Base-by-base conservation (phyloP, 2,329 filamentous ascomycete species). In the Colletotrichum theobromicola region DNA sequence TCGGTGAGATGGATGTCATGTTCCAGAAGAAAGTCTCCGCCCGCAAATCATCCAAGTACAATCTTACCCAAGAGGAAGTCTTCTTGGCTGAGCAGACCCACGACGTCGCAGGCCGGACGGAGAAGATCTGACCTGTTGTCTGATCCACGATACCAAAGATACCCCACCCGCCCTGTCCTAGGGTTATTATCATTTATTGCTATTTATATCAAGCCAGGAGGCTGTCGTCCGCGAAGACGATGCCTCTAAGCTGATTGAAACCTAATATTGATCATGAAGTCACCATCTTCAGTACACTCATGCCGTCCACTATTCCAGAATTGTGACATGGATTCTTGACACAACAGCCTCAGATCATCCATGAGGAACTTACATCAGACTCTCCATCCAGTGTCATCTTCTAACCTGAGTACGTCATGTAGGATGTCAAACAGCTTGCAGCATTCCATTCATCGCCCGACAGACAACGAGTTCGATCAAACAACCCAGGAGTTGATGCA, bases 1-100 rank as follows among this genome's bases (percentile, higher is more conserved):
- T 85, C 76, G 85, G 84, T 65, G 86, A 87, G 77, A 79, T 87
- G 80, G 86, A 87, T 67, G 80, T 84, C 74, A 84, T 86, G 84
- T 81, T 83, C 79, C 83, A 84, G 75, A 83, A 83, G 77, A 78
- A 79, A 16, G 66, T 86, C 7, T 77, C 83, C 0, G 85, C 85
- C 62, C 81, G 85, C 67, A 82, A 86, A 75, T 86, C 85, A 73
- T 76, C 80, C 64, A 79, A 79, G 9, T 84, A 83, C 75, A 76
- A 80, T 67, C 82, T 84, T 67, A 82, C 82, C 70, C 77, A 82
- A 57, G 83, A 84, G 5, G 83, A 84, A 37, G 73, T 83, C 4
- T 82, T 76, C 46, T 12, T 66, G 35, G 74, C 74, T 34, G 66
- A 71, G 58, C 57, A 70, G 32, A 62, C 35, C 10, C 66, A 67